Percentiles rank a stretch among this genome's conserved stretches.
Conservation (phyloP, 306 rosid species). For the Dalbergia cultrata region DNA sequence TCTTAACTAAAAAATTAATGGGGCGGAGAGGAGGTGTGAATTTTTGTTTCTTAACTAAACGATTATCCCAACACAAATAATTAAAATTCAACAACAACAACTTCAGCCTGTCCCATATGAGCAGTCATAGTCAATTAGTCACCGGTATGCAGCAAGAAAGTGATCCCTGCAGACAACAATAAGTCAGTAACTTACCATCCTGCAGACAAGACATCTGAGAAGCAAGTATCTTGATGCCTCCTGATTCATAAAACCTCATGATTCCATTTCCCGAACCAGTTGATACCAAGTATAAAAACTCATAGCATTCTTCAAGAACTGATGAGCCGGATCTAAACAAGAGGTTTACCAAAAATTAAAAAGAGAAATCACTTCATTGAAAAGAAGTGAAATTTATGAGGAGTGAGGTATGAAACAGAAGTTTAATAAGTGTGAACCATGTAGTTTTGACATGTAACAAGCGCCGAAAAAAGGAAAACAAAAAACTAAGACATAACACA, state of each 20-base stretch:
- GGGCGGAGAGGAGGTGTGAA: not conserved
- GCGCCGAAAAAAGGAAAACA: not conserved
- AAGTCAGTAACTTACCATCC: constrained; percentile 83
- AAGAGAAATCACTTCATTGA: constrained; percentile 13
- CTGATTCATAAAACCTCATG: constrained; percentile 60
- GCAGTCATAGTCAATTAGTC: not conserved
- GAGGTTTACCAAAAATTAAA: constrained; percentile 22
- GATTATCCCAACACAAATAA: not conserved
- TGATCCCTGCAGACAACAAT: constrained; percentile 23
- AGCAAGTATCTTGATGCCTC: constrained; percentile 71
- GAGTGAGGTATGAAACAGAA: not conserved
- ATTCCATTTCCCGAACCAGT: constrained; percentile 74
- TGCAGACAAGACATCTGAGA: constrained; percentile 64
- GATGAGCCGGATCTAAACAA: constrained; percentile 69
- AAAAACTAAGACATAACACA: not conserved
- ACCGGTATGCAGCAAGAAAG: constrained; percentile 9
- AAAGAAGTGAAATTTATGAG: not conserved
- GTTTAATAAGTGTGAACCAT: not conserved
- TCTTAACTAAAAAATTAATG: not conserved
- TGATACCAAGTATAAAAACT: constrained; percentile 81
- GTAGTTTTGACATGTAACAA: constrained; percentile 7
- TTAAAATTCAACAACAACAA: not conserved
- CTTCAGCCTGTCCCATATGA: not conserved
- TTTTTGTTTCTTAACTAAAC: not conserved
- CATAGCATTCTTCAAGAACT: constrained; percentile 78